Percentiles rank a stretch among this genome's conserved stretches.
phyloP scores from a whole-genome alignment of 306 rosid species.

The Cucumis sativus region DNA sequence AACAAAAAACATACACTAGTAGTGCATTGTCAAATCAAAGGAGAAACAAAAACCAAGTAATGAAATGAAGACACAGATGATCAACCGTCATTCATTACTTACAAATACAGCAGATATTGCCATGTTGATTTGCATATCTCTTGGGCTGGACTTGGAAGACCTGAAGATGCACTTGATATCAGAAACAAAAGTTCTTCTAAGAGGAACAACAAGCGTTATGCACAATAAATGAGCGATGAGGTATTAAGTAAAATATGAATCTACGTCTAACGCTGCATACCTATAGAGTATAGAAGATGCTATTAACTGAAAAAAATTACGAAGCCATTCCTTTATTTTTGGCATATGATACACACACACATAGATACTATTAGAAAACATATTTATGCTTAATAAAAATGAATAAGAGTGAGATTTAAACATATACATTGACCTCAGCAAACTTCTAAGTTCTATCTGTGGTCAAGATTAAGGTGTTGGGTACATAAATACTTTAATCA shows the following conservation, averaged over 20 bases:
- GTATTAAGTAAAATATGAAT: background rate
- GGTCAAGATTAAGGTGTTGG: background rate
- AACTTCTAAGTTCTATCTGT: background rate
- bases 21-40: background rate
- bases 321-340: background rate
- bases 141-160: slow-evolving; percentile 64
- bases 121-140: slow-evolving; percentile 71
- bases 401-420: background rate
- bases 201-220: background rate
- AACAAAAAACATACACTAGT: background rate
- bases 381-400: background rate
- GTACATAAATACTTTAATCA: background rate
- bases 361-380: background rate
- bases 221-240: background rate
- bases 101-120: slow-evolving; percentile 83
- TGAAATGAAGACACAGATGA: slow-evolving; percentile 1
- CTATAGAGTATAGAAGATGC: background rate
- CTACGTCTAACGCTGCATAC: background rate
- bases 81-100: slow-evolving; percentile 30
- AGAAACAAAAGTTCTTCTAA: slow-evolving; percentile 5
- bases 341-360: background rate
- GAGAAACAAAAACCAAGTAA: background rate
- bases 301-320: background rate
- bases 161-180: slow-evolving; percentile 38
- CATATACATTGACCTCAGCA: background rate